phyloP scores from a whole-genome alignment of 208 protist species.

The Porcisia deanei region DNA sequence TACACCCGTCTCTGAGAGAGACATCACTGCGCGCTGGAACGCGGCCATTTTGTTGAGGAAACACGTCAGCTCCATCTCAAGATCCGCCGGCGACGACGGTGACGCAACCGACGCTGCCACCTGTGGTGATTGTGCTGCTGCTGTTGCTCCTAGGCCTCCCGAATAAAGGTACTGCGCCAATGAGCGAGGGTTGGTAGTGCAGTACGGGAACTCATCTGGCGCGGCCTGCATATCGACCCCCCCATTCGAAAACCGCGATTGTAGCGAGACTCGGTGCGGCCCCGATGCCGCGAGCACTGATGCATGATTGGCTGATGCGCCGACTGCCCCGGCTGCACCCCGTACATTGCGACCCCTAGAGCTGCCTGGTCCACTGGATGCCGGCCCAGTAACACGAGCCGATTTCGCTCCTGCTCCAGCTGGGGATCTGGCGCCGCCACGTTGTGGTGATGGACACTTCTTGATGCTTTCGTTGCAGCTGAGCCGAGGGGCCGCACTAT shows the following conservation, averaged over 20 bases:
- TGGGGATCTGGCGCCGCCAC: conserved; percentile 2
- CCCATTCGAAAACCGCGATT: not conserved
- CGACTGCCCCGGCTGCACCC: not conserved
- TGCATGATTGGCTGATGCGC: not conserved
- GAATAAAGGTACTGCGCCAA: conserved; percentile 15
- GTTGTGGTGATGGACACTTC: not conserved
- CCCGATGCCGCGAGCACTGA: not conserved
- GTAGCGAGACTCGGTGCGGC: not conserved
- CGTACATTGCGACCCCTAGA: conserved; percentile 13
- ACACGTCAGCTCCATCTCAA: conserved; percentile 16
- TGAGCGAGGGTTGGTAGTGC: not conserved
- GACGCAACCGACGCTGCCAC: not conserved
- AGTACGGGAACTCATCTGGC: conserved; percentile 16
- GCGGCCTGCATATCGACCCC: conserved; percentile 5
- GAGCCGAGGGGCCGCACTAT: conserved; percentile 1
- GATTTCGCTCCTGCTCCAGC: not conserved
- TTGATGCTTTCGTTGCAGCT: conserved; percentile 11
- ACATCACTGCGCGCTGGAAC: conserved; percentile 14
- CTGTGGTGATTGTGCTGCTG: not conserved
- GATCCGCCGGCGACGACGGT: not conserved
- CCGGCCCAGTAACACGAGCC: not conserved
- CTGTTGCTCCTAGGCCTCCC: not conserved
- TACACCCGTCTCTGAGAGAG: conserved; percentile 1
- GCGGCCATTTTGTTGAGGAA: conserved; percentile 17
- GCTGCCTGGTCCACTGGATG: not conserved